A percentile compares a stretch with the other conserved stretches of the same genome.
Evolutionary conservation across 768 basidiomycete species (phyloP).

Genomic region (Phlebiopsis gigantea): DNA sequence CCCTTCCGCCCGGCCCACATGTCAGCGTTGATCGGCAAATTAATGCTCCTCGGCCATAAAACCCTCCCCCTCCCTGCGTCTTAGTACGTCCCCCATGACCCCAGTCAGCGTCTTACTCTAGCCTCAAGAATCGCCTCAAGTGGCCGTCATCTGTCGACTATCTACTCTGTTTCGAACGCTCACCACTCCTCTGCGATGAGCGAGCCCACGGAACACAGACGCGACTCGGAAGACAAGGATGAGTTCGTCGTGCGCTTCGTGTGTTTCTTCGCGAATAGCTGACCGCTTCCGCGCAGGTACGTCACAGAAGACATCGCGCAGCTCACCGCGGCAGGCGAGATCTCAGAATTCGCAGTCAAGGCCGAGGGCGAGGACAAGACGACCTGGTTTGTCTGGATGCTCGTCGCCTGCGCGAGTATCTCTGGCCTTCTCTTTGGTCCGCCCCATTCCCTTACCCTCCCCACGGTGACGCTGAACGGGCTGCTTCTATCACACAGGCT

Average conservation of each 20-base stretch:
- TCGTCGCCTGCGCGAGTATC: conserved; percentile 70
- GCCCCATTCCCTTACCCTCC: conserved; percentile 13
- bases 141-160: background rate
- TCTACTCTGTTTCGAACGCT: background rate
- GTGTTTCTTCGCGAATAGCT: background rate
- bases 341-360: conserved; percentile 53
- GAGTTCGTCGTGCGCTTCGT: background rate
- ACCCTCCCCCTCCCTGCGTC: background rate
- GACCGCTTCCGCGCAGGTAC: background rate
- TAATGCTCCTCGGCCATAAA: background rate
- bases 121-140: conserved; percentile 6
- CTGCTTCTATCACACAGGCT: conserved; percentile 41
- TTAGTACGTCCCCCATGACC: conserved; percentile 5
- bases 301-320: conserved; percentile 12
- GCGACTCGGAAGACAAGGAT: conserved; percentile 8
- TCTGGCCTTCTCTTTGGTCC: conserved; percentile 72
- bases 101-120: background rate
- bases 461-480: background rate
- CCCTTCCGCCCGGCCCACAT: background rate
- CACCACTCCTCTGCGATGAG: conserved; percentile 1
- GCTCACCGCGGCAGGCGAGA: conserved; percentile 35
- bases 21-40: conserved; percentile 10
- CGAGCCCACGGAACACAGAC: background rate
- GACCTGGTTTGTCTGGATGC: conserved; percentile 73
- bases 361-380: conserved; percentile 63